Evolutionary conservation across 1,284 basidiomycete species (phyloP).

Genomic region (Tylopilus orsonianus): DNA sequence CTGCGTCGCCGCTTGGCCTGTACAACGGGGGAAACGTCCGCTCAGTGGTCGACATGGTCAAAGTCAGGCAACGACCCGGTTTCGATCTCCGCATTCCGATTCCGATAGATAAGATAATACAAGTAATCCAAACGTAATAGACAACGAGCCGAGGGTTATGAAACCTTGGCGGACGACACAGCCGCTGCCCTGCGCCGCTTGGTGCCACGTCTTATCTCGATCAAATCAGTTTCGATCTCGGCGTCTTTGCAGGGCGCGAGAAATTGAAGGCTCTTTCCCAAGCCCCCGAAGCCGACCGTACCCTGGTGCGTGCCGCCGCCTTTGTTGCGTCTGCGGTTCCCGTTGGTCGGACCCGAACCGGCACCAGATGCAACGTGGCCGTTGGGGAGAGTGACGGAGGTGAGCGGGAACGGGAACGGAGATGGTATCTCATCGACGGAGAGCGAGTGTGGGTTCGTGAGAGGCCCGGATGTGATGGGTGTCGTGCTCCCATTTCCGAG

Average conservation of each 20-base stretch:
- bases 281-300: constrained; percentile 51
- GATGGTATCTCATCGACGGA: constrained; percentile 80
- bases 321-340: constrained; percentile 55
- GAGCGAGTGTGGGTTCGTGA: constrained; percentile 76
- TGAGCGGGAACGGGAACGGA: constrained; percentile 75
- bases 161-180: constrained; percentile 32
- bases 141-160: constrained; percentile 15
- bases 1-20: constrained; percentile 52
- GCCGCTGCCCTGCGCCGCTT: constrained; percentile 63
- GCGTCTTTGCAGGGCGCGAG: constrained; percentile 56
- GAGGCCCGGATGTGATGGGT: constrained; percentile 62
- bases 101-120: constrained; percentile 35
- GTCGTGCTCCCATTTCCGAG: constrained; percentile 35
- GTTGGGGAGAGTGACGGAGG: constrained; percentile 40
- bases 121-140: constrained; percentile 10
- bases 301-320: constrained; percentile 53
- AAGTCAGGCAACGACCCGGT: neutral
- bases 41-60: constrained; percentile 13
- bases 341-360: constrained; percentile 40
- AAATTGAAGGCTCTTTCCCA: constrained; percentile 63
- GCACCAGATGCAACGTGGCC: constrained; percentile 34
- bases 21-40: constrained; percentile 56
- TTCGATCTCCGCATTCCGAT: constrained; percentile 28
- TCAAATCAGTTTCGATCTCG: constrained; percentile 71
- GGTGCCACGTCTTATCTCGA: constrained; percentile 71